These are phyloP conservation scores for Polyporus arcularius DNA, from an alignment of 768 basidiomycete genomes.

Conservation along the genomic window DNA sequence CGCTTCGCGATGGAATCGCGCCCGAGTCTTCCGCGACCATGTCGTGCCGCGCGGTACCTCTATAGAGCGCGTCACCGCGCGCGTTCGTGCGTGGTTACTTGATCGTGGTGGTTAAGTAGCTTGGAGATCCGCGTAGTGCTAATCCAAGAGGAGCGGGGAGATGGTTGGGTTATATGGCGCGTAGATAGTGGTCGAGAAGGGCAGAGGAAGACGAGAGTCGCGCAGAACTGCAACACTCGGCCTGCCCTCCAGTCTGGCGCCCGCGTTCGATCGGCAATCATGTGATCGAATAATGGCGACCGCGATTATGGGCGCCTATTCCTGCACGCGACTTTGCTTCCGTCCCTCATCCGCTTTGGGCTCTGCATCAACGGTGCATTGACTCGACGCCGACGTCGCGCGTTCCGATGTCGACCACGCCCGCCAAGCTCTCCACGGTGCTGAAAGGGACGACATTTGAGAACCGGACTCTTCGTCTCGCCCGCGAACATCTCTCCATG, in stretches of 20 bases:
- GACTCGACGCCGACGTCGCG: too few species aligned
- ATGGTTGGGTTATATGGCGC: background rate
- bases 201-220: background rate
- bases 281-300: background rate
- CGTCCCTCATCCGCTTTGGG: background rate
- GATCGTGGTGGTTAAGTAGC: too few species aligned
- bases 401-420: background rate
- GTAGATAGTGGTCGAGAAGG: background rate
- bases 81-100: background rate
- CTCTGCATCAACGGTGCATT: too few species aligned
- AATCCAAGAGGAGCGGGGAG: too few species aligned
- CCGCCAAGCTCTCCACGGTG: constrained; percentile 43
- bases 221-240: background rate
- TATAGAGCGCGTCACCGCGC: background rate
- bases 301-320: background rate
- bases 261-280: background rate
- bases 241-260: background rate
- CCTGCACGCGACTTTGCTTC: background rate
- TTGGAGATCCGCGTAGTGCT: too few species aligned
- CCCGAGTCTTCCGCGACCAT: background rate
- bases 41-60: background rate
- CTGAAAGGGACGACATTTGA: constrained; percentile 79
- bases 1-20: background rate
- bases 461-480: constrained; percentile 57
- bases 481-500: constrained; percentile 76